Conservation (phyloP, 2,329 filamentous ascomycete species). For the Colletotrichum sp. region DNA sequence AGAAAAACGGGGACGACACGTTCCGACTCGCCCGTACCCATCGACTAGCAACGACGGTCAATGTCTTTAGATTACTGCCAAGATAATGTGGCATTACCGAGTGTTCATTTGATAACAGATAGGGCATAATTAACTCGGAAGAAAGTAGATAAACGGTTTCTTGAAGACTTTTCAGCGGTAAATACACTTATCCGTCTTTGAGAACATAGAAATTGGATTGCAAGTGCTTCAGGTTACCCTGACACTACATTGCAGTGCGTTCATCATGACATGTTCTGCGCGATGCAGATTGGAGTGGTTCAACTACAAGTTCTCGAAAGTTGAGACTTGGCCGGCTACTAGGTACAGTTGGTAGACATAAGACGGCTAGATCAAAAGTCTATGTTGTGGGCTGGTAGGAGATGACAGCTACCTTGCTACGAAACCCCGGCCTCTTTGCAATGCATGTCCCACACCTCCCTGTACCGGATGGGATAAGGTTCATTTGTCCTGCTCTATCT, state of each 20-base stretch:
- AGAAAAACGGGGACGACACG: not conserved
- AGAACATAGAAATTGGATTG: too few relatives aligned
- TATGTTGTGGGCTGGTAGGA: not conserved
- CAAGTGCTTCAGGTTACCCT: too few relatives aligned
- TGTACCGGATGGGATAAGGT: not conserved
- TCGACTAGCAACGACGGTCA: not conserved
- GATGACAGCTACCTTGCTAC: not conserved
- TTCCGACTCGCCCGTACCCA: rapidly evolving
- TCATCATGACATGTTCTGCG: too few relatives aligned
- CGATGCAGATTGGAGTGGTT: too few relatives aligned
- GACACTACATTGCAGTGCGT: too few relatives aligned
- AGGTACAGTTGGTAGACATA: not conserved
- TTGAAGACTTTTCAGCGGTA: too few relatives aligned
- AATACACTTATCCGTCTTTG: too few relatives aligned
- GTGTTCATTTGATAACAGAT: rapidly evolving
- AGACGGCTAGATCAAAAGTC: not conserved
- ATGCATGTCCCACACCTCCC: not conserved
- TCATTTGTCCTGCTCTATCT: not conserved
- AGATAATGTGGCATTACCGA: rapidly evolving
- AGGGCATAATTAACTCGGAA: rapidly evolving
- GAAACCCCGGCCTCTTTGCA: not conserved
- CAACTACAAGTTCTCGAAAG: too few relatives aligned
- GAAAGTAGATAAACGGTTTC: not conserved
- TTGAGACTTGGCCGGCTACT: too few relatives aligned
- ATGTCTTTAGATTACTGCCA: not conserved